Evolutionary conservation across 345 rosid genomes (phyloP).

Genomic region (Eucalyptus brandiana): DNA sequence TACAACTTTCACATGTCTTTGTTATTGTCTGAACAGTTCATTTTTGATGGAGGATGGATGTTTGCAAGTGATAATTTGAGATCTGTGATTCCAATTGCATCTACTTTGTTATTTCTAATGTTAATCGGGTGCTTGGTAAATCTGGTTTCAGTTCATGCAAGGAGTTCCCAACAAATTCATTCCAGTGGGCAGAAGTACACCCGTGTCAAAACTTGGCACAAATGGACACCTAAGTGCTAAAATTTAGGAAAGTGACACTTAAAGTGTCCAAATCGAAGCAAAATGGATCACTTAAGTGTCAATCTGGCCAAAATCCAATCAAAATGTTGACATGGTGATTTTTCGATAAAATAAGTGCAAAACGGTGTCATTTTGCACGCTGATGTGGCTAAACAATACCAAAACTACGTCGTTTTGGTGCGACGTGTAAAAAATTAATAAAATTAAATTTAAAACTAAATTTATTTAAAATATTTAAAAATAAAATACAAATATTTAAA

Average conservation of each 20-base stretch:
- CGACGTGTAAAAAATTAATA: no score
- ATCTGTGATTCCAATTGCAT: neutral
- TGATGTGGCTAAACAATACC: fast-evolving
- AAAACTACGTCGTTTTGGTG: no score
- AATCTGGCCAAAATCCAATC: fast-evolving
- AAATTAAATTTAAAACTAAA: no score
- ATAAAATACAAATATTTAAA: no score
- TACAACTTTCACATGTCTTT: neutral
- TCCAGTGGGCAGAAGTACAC: neutral
- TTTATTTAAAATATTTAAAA: no score
- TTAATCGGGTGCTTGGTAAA: neutral
- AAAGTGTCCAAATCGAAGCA: fast-evolving
- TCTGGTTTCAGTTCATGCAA: neutral
- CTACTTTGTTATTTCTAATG: neutral
- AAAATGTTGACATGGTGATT: fast-evolving
- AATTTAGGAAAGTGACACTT: no score
- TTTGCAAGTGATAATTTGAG: neutral
- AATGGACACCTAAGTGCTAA: fast-evolving
- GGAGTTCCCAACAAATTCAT: neutral
- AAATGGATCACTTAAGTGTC: fast-evolving
- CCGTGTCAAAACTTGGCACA: fast-evolving
- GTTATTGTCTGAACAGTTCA: neutral
- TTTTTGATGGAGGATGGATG: neutral
- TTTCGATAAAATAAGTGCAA: no score
- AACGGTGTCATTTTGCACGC: fast-evolving